Evolutionary conservation across 2,329 filamentous ascomycete species (phyloP), one percentile per base, ranked within the genome.

Genomic region (Fusarium sublunatum): DNA sequence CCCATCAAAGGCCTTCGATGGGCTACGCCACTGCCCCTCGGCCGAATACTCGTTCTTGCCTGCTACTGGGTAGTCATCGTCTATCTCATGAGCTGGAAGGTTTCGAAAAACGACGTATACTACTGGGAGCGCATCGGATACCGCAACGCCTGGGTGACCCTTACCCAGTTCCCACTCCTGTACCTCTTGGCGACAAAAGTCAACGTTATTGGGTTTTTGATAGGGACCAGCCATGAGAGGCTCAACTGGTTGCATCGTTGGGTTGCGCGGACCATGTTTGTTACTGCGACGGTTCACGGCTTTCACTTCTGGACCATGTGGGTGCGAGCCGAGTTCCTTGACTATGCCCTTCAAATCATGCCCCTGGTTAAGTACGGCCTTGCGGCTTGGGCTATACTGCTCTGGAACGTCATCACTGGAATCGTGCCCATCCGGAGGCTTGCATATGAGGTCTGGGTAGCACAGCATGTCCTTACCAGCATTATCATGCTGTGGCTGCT

Each of bases 201-300:
- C 59, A 87, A 80, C 61, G 69, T 86, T 19, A 76, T 91, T n/a
- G 87, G 85, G 1, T 78, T 82, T 49, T 75, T 91, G 24, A 81
- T 83, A 5, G 89, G 88, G 10, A 81, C 83, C 9, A 87, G 87
- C 58, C 86, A 91, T 69, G 89, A 91, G 75, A 82, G 87, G 8
- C 77, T 91, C 55, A 91, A 90, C 72, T 91, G 89, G 89, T 75
- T 91, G 48, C 89, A 92, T 69, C 83, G 89, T 58, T 92, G 89
- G 89, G 85, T 88, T 9, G 87, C 86, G 4, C 83, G 89, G 56
- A 89, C 87, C 52, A 85, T 91, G 77, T 83, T 91, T 32, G 76
- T 91, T 13, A 90, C 87, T 0, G 86, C 85, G 2, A 87, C 88
- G 1, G 81, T 91, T 4, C 89, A 92, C 67, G 88, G 90, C 58